Base-by-base conservation (phyloP, 2,329 filamentous ascomycete species). In the Purpureocillium takamizusanense region DNA sequence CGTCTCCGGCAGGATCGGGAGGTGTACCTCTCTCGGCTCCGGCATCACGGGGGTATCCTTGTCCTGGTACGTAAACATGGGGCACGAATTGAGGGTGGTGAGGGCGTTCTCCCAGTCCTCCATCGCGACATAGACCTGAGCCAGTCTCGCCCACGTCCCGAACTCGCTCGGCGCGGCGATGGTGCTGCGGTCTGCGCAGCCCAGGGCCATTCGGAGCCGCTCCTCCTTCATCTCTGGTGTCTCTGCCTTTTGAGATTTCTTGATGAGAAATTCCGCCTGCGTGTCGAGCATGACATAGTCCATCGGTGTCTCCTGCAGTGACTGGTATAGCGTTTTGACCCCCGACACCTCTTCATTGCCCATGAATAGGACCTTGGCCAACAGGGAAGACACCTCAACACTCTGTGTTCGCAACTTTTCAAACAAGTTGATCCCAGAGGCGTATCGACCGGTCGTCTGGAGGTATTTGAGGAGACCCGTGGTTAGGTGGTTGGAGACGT, bases 1-100 rank as follows among this genome's bases (percentile, higher is more conserved):
- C 14, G 86, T 94, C 60, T 97, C 92, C 1, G 84, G 75, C 37
- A 97, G 72, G 13, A 90, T 85, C 0, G 92, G 92, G 12, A 98
- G 74, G 49, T 85, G 79, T 31, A 97, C 84, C 40, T 88, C 85
- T 51, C 84, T 83, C 0, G 92, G 89, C 54, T 95, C 88, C 1
- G 92, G 92, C 83, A 97, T 90, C 42, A 92, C 67, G 4, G 92
- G 92, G 6, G 88, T 83, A 58, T 98, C 92, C 61, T 95, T 97
- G 63, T 98, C 92, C 62, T 97, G 92, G 61, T 98, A 97, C 7
- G 92, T 98, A 61, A 98, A 98, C 92, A 98, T 98, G 8, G 92
- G 92, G 60, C 92, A 98, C 14, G 92, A 98, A 65, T 98, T 98
- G 37, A 98, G 73, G 4, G 92, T 97, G 5, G 94, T 81, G 17